Evolutionary conservation across 352 stramenopile species (phyloP).

Genomic region (Phytophthora melonis): DNA sequence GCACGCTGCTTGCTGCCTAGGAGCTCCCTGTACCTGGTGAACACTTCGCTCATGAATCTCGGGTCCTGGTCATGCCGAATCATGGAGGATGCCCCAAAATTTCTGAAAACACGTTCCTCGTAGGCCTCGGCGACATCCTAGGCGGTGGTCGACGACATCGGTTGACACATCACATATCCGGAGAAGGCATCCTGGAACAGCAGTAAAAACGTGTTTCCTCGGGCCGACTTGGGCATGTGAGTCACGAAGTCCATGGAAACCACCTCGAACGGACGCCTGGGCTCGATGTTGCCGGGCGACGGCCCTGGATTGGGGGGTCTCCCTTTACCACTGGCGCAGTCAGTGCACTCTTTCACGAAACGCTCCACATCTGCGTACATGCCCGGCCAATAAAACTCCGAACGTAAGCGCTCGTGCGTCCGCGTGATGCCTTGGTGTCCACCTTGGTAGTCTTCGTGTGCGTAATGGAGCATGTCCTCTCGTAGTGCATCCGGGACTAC

Average conservation of each 20-base stretch:
- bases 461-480: too few species aligned
- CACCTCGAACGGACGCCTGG: background rate
- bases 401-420: background rate
- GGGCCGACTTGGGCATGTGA: background rate
- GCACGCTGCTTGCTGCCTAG: background rate
- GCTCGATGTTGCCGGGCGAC: background rate
- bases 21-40: background rate
- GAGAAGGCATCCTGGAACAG: constrained; percentile 9
- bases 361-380: too few species aligned
- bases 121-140: constrained; percentile 10
- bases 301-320: too few species aligned
- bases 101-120: background rate
- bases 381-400: too few species aligned
- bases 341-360: too few species aligned
- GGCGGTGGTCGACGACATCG: constrained; percentile 1
- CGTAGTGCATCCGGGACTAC: background rate
- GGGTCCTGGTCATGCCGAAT: too few species aligned
- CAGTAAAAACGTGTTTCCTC: constrained; percentile 2
- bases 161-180: background rate
- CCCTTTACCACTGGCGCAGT: too few species aligned
- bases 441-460: too few species aligned
- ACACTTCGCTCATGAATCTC: too few species aligned
- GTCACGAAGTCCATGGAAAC: constrained; percentile 12
- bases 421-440: background rate
- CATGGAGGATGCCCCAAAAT: too few species aligned